Evolutionary conservation across 345 rosid genomes (phyloP).

Genomic region (Physaria fendleri): DNA sequence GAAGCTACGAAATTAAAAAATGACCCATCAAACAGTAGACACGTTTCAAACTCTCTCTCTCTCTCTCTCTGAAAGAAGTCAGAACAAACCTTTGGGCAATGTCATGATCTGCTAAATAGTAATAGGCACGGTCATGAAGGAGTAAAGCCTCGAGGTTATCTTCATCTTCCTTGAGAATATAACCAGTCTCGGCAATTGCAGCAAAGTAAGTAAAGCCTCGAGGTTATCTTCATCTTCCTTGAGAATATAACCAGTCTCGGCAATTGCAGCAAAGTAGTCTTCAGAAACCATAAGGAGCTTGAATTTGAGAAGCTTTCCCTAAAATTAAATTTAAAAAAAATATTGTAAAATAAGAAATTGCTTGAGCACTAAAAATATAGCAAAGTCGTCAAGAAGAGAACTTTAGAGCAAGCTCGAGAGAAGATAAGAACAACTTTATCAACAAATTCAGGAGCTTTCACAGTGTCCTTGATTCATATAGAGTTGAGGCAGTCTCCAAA

Average conservation of each 20-base stretch:
- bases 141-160: constrained; percentile 77
- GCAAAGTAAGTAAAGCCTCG: constrained; percentile 86
- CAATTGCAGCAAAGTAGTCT: constrained; percentile 76
- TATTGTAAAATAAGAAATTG: not conserved
- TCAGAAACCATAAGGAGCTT: constrained; percentile 57
- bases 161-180: constrained; percentile 84
- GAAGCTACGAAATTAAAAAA: no score
- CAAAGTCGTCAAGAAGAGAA: constrained; percentile 21
- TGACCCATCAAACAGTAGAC: no score
- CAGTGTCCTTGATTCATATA: constrained; percentile 59
- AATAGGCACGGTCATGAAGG: constrained; percentile 95
- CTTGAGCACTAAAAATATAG: not conserved
- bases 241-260: constrained; percentile 79
- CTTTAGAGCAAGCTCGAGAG: constrained; percentile 89
- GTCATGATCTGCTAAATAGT: constrained; percentile 97
- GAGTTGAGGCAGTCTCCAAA: constrained; percentile 57
- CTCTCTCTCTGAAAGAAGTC: not conserved
- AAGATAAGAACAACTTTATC: constrained; percentile 92
- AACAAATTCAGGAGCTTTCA: constrained; percentile 70
- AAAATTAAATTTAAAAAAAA: constrained; percentile 1
- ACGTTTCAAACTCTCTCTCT: no score
- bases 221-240: constrained; percentile 83
- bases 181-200: constrained; percentile 79
- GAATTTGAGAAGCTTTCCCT: constrained; percentile 87
- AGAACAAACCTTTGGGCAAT: constrained; percentile 73